Evolutionary conservation across 2,329 filamentous ascomycete species (phyloP), one percentile per base, ranked within the genome.

Genomic region (Fusarium cicatricum): DNA sequence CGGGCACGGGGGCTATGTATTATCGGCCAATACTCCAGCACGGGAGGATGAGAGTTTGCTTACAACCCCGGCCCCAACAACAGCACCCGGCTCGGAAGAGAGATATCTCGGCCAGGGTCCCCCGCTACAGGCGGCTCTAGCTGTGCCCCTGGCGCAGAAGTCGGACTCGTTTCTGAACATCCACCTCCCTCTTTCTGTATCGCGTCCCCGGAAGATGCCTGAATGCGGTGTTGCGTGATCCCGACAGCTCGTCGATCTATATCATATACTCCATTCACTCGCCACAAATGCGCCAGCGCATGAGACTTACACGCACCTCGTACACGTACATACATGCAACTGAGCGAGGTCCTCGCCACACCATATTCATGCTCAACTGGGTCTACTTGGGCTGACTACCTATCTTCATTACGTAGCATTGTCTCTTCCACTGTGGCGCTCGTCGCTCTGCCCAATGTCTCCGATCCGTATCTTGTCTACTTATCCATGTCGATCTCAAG

Each of bases 131-230:
- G 53, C 62, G 59, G 53, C 52, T 64, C 55, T 60, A 34, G 19
- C 47, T 55, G 52, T 59, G 28, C 49, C 61, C 55, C 62, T 61
- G 39, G 55, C 37, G 54, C 54, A 23, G 44, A 45, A 38, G 33
- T 29, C 40, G 31, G 45, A 28, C 36, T 52, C 45, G 41, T 32
- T 52, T 55, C 54, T 65, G 51, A 53, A 43, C 52, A 55, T 64
- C 38, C 54, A 66, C 62, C 60, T 67, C 62, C 60, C 60, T 66
- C 50, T 58, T 60, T 62, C 42, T 58, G 55, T 47, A 47, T 57
- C 45, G 41, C 39, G 47, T 60, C 34, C 47, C 45, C 47, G 31
- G 48, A 46, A 33, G 36, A 15, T n/a, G 17, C 36, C 58, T 32
- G 33, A 46, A 56, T 37, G 19, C 29, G 16, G 16, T 42, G 43